These are phyloP conservation scores for Boletus sp. DNA, from an alignment of 1,284 basidiomycete genomes.

Conservation along the genomic window DNA sequence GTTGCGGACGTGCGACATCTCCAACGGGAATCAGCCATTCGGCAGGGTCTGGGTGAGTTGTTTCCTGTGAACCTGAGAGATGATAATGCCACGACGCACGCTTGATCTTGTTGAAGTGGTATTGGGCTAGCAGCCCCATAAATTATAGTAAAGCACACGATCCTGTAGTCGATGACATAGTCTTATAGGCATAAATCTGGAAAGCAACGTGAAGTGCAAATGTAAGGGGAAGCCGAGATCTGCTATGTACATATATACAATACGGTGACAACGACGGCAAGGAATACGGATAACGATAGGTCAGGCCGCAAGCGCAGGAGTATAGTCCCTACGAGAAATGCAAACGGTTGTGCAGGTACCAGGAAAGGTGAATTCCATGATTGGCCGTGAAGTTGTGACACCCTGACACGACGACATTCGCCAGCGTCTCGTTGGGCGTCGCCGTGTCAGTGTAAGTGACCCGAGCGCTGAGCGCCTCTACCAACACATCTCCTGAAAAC, in stretches of 20 bases:
- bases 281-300: constrained; percentile 17
- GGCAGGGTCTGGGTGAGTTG: constrained; percentile 33
- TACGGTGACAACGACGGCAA: neutral
- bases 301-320: neutral
- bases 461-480: constrained; percentile 48
- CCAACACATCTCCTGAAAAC: constrained; percentile 53
- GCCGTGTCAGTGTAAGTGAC: constrained; percentile 44
- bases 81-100: neutral
- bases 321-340: constrained; percentile 23
- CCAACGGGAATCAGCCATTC: constrained; percentile 35
- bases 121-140: neutral
- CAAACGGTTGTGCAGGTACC: constrained; percentile 25
- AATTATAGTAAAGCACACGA: too few relatives aligned
- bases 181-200: neutral
- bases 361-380: constrained; percentile 25
- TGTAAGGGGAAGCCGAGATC: neutral
- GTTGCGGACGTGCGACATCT: constrained; percentile 38
- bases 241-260: neutral
- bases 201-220: neutral
- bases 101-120: neutral
- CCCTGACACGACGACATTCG: constrained; percentile 25
- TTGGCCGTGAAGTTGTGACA: constrained; percentile 23
- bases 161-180: neutral
- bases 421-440: constrained; percentile 29
- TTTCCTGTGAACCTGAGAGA: constrained; percentile 18